phyloP scores from a whole-genome alignment of 768 basidiomycete species.

The Sporobolomyces phaffii region DNA sequence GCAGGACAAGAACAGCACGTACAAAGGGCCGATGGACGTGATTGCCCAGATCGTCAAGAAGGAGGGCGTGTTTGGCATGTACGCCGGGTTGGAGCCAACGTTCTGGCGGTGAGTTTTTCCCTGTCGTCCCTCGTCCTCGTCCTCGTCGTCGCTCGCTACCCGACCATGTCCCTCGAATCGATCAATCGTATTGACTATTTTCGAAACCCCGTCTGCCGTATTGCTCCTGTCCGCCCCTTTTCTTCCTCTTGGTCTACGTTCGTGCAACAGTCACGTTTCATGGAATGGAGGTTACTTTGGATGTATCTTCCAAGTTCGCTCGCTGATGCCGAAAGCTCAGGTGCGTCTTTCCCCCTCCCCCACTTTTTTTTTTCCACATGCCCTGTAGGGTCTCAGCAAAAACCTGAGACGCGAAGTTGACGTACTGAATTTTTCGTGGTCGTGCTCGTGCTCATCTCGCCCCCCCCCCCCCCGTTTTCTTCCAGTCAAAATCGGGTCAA shows the following conservation, averaged over 20 bases:
- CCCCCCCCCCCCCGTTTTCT: too few species aligned
- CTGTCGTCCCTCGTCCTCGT: too few species aligned
- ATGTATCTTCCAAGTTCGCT: constrained; percentile 74
- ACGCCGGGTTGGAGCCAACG: constrained; percentile 92
- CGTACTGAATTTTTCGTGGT: too few species aligned
- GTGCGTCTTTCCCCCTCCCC: constrained; percentile 51
- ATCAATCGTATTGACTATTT: too few species aligned
- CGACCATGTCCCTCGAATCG: too few species aligned
- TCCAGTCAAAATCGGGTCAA: constrained; percentile 56
- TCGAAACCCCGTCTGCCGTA: too few species aligned
- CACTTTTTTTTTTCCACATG: too few species aligned
- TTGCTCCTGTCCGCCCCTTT: too few species aligned
- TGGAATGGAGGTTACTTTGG: constrained; percentile 82
- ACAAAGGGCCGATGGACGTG: constrained; percentile 85
- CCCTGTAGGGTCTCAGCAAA: background rate
- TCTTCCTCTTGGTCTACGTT: too few species aligned
- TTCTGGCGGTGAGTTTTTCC: constrained; percentile 79
- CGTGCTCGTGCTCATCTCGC: too few species aligned
- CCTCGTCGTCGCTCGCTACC: too few species aligned
- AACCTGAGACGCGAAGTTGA: too few species aligned
- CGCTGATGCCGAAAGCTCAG: constrained; percentile 74
- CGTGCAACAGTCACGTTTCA: constrained; percentile 31
- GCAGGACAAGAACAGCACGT: constrained; percentile 87
- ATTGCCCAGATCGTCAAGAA: constrained; percentile 69
- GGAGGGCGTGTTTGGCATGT: constrained; percentile 76